Conservation (phyloP, 768 basidiomycete species). For the Sistotremastrum suecicum region DNA sequence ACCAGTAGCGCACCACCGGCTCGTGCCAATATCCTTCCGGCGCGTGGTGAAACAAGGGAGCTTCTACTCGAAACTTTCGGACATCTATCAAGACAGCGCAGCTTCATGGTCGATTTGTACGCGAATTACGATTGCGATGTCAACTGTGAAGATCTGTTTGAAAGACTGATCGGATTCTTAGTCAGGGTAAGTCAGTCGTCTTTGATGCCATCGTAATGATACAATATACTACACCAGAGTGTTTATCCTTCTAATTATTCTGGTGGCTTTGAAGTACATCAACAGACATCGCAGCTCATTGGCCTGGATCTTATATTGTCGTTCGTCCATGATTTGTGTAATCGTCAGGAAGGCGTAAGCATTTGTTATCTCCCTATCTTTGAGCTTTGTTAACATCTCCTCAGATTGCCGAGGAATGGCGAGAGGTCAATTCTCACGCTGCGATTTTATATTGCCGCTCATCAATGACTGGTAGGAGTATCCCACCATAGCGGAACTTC, state of each 20-base stretch:
- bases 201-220: too few species aligned
- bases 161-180: conserved; percentile 75
- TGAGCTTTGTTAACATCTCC: conserved; percentile 4
- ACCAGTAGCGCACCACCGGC: conserved; percentile 3
- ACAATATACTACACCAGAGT: conserved; percentile 30
- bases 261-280: conserved; percentile 44
- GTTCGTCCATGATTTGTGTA: conserved; percentile 51
- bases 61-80: conserved; percentile 79
- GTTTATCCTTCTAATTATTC: conserved; percentile 60
- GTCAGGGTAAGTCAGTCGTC: conserved; percentile 47
- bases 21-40: conserved; percentile 35
- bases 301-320: conserved; percentile 79
- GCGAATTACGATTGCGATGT: conserved; percentile 95
- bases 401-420: conserved; percentile 44
- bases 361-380: neutral
- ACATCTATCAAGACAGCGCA: conserved; percentile 67
- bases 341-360: too few species aligned
- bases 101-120: conserved; percentile 93
- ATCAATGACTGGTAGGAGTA: conserved; percentile 27
- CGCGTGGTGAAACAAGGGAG: conserved; percentile 77
- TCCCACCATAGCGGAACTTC: conserved; percentile 40
- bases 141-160: conserved; percentile 93
- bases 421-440: conserved; percentile 29
- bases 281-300: conserved; percentile 69
- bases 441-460: neutral